Evolutionary conservation across 495 filamentous ascomycete species (phyloP), one percentile per base, ranked within the genome.

Genomic region (Pseudotulostoma volvatum): DNA sequence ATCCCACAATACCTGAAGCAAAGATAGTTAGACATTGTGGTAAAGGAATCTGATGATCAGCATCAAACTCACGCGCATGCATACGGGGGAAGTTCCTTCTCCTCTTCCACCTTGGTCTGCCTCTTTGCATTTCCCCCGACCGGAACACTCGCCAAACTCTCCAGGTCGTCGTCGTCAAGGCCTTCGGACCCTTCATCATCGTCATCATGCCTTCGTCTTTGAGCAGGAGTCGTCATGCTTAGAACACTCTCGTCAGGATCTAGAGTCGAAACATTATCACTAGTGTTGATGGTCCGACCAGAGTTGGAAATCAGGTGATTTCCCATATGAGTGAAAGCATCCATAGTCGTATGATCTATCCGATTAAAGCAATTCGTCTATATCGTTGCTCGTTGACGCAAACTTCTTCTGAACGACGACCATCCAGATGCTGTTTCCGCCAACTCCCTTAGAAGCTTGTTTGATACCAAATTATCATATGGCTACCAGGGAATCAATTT

Each of bases 81-180:
- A 70, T 99, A 88, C 40, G 81, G 66, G 31, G 90, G 90, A 25
- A 96, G 74, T 56, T 94, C 86, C 45, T 86, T 85, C 45, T 94
- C 86, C 51, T 93, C 88, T 50, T 84, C 78, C 8, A 71, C 63
- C 38, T 73, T 68, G 43, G 73, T 66, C 33, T 76, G 56, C 31
- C 66, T 71, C 39, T 85, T 70, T 42, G 70, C 66, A 50, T 79
- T 80, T 45, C 76, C 73, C 39, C 78, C 80, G 25, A 86, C 71
- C 2, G 81, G 76, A 33, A 82, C 76, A 55, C 85, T 93, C n/a
- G 79, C 78, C 50, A 92, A 67, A 49, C 87, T 95, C 60, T 95
- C 84, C 42, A 80, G 67, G 54, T 96, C 90, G 44, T 96, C 90
- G 45, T 93, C 85, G 34, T 85, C 84, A 42, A 81, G 80, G 38